Conservation (phyloP, 768 basidiomycete species). For the Podaxis sp. region DNA sequence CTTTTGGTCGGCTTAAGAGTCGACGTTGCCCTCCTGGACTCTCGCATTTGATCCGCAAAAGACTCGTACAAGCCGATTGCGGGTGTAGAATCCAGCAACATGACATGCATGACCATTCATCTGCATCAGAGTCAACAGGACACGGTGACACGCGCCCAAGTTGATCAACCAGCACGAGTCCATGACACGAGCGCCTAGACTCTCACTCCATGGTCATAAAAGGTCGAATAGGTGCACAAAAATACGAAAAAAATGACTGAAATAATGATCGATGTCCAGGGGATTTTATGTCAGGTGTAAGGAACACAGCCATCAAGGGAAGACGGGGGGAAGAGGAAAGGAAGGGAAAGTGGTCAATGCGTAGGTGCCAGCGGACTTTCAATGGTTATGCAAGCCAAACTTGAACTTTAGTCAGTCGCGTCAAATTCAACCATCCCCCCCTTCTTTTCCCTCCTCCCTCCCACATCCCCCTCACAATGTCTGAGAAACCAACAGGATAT, state of each 20-base stretch:
- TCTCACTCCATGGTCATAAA: background rate
- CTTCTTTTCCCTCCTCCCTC: conserved; percentile 26
- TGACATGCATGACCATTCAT: background rate
- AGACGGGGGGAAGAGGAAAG: background rate
- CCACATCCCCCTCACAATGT: conserved; percentile 29
- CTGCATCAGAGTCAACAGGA: background rate
- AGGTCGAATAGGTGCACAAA: background rate
- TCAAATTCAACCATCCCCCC: conserved; percentile 25
- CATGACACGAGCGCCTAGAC: background rate
- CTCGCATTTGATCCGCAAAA: background rate
- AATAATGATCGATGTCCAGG: background rate
- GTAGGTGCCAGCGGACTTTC: conserved; percentile 46
- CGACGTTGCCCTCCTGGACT: too few relatives aligned
- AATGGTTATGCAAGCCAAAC: conserved; percentile 34
- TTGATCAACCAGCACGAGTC: conserved; percentile 1
- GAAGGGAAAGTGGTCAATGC: conserved; percentile 41
- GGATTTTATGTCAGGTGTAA: background rate
- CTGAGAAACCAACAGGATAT: conserved; percentile 63
- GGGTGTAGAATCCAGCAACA: background rate
- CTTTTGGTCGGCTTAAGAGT: background rate
- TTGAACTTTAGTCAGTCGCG: conserved; percentile 30
- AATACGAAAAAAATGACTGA: background rate
- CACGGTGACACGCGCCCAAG: background rate
- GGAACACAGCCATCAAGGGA: background rate
- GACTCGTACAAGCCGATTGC: background rate